These are phyloP conservation scores for Gaertneriomyces sp. DNA, from an alignment of 192 early-diverging fungal genomes.

Conservation along the genomic window DNA sequence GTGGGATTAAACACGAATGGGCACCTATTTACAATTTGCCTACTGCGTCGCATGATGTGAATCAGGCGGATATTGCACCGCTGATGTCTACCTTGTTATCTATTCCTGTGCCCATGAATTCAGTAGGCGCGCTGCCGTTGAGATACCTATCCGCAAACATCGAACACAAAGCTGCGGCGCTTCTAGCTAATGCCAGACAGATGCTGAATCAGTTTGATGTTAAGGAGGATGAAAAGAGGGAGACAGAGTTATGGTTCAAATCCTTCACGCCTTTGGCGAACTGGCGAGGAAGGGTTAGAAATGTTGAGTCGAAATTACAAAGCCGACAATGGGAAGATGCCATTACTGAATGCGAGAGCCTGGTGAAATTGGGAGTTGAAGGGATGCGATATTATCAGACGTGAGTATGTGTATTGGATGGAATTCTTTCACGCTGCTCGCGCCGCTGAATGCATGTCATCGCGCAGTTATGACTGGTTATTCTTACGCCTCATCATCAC, in stretches of 20 bases:
- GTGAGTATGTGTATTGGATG: background rate
- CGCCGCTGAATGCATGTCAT: too few relatives aligned
- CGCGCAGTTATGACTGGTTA: slow-evolving; percentile 81
- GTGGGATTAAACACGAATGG: too few relatives aligned
- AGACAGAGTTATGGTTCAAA: slow-evolving; percentile 75
- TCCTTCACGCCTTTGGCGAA: slow-evolving; percentile 63
- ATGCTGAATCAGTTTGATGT: slow-evolving; percentile 83
- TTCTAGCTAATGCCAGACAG: slow-evolving; percentile 77
- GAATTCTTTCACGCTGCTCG: slow-evolving; percentile 2
- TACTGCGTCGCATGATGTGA: slow-evolving; percentile 55
- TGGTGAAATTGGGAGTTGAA: slow-evolving; percentile 66
- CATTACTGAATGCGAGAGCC: slow-evolving; percentile 55
- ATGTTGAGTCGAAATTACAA: slow-evolving; percentile 61
- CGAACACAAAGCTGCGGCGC: slow-evolving; percentile 71
- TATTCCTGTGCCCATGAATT: slow-evolving; percentile 85
- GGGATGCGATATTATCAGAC: slow-evolving; percentile 95
- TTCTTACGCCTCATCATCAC: slow-evolving; percentile 79
- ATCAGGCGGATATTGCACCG: slow-evolving; percentile 94
- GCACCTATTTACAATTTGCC: too few relatives aligned
- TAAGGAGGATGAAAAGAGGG: slow-evolving; percentile 73
- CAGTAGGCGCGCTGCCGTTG: slow-evolving; percentile 86
- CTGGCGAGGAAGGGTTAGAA: background rate
- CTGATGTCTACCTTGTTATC: slow-evolving; percentile 89
- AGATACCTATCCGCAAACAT: slow-evolving; percentile 67
- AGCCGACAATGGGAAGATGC: slow-evolving; percentile 62